Evolutionary conservation across 2,329 filamentous ascomycete genomes (phyloP), one percentile per base, ranked within the genome.

Genomic region (Exophiala xenobiotica): DNA sequence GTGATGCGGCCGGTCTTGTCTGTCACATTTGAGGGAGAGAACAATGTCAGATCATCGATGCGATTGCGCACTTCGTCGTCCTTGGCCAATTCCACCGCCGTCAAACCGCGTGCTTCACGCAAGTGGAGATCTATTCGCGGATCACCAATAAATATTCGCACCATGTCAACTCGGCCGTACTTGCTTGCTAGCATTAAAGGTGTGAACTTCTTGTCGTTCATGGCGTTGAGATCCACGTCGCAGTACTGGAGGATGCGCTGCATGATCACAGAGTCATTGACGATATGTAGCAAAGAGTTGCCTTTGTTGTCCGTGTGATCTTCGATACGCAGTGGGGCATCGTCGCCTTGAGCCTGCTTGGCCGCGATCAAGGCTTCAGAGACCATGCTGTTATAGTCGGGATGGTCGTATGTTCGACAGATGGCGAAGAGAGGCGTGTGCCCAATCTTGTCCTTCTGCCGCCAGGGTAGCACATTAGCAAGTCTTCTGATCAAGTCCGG

Each of bases 121-220:
- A 91, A 83, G 35, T 86, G 83, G 11, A 92, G 73, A 65, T 99
- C 93, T 3, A 96, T 90, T 61, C 95, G 78, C 19, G 89, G 82
- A 66, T 99, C 93, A 35, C 86, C 81, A 68, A 95, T 97, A 4
- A 99, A 78, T 7, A 86, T 85, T 52, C 91, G 80, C 14, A 99
- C 92, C 77, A 96, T 89, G 63, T 97, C 93, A 47, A 95, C 87
- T 56, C 93, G 83, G 26, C 93, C 93, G 65, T 97, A 99, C 68
- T 99, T 99, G 78, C 92, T 97, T 6, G 92, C 92, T 56, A 99
- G 87, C 93, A 99, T 99, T 50, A 99, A 76, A 1, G 93, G 86
- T 0, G 95, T 99, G 65, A 99, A 97, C 41, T 83, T 86, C 72
- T 90, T 96, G 62, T 97, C 91, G 65, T 99, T 99, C 6, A 86